These are phyloP conservation scores for Isatis lusitanica DNA, from an alignment of 441 rosid genomes.

Conservation along the genomic window DNA sequence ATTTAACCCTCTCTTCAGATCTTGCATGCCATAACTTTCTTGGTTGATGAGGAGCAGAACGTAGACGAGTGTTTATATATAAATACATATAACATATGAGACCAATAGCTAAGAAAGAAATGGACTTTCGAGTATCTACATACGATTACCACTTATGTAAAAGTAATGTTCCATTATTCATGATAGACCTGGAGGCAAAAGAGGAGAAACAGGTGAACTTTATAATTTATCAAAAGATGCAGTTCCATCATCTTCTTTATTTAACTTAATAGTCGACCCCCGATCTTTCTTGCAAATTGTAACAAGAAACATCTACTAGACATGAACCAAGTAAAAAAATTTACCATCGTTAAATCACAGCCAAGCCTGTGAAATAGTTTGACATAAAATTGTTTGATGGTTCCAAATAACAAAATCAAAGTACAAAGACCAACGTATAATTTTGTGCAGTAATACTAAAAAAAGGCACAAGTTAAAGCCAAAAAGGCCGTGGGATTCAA, in stretches of 20 bases:
- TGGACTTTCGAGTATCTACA: too few species aligned
- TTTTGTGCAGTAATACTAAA: conserved; percentile 16
- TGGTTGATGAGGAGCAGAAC: background rate
- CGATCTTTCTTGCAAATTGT: background rate
- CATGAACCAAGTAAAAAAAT: background rate
- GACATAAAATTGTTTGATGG: background rate
- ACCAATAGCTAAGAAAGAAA: background rate
- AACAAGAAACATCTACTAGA: background rate
- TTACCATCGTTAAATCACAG: background rate
- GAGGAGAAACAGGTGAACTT: too few species aligned
- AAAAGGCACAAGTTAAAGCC: background rate
- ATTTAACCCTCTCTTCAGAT: background rate
- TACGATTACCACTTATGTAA: too few species aligned
- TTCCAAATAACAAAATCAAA: background rate
- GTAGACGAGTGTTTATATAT: background rate
- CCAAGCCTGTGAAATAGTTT: background rate
- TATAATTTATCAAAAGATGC: too few species aligned
- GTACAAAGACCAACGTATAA: conserved; percentile 18
- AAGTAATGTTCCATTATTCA: too few species aligned
- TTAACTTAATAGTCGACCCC: too few species aligned
- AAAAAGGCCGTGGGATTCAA: conserved; percentile 11
- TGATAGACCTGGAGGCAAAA: too few species aligned
- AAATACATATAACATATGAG: background rate
- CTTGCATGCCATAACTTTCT: background rate
- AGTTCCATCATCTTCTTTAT: too few species aligned